Evolutionary conservation across 805 yeast species (phyloP), one percentile per base, ranked within the genome.

Genomic region (Limtongia smithiae): DNA sequence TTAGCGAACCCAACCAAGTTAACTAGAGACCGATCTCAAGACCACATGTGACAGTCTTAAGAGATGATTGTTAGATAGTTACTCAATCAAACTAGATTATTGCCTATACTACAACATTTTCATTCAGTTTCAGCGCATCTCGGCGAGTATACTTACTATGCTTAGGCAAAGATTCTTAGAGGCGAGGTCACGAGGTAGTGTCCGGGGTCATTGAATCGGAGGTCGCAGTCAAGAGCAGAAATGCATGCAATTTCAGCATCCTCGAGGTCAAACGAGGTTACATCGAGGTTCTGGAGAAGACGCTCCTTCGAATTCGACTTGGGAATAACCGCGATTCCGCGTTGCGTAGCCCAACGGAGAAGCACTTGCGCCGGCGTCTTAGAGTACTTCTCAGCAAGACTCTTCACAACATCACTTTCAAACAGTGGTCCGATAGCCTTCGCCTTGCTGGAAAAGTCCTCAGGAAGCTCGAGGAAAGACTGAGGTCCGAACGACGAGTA

Each of bases 401-500:
- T 50, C 47, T 64, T 65, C 58, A 85, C 71, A 15, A 68, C 60
- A 17, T 74, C 74, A 64, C 83, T 79, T 44, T 79, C 38, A 12
- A 36, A 36, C 38, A 36, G 21, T 4, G 38, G 20, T 20, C 38
- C 77, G 68, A 24, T 77, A 73, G 27, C 79, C 71, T 52, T 76
- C 2, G 83, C 81, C 62, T 70, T 65, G 51, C 71, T 62, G 22
- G 85, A 90, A 52, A 68, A 66, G 34, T 75, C 71, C 49, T 69
- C 71, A 61, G 76, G 72, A 62, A 83, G 66, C 65, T 85, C 93
- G 48, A 83, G 60, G 69, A 83, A 85, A 2, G 89, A 82, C 67
- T 81, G 84, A 20, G 91, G 90, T 33, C 94, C 95, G 62, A 85
- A 85, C 12, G 90, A 80, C 11, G 91, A 84, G 71, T 85, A 85